Percentiles rank a stretch among this genome's conserved stretches.
Conservation (phyloP, 176 grass and related monocot genomes). For the Phyllostachys edulis region DNA sequence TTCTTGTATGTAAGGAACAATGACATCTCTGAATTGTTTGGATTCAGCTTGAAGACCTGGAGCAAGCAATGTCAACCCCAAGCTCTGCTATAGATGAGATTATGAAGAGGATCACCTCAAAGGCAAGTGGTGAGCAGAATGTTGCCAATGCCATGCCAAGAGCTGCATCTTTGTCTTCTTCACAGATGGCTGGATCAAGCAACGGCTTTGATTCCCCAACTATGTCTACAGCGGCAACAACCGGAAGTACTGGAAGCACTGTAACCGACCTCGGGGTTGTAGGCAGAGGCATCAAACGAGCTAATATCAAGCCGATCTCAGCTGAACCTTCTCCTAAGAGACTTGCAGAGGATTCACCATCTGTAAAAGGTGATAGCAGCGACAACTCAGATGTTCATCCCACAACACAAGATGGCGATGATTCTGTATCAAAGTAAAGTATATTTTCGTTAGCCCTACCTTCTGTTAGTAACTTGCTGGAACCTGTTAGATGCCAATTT, state of each 20-base stretch:
- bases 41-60: constrained; percentile 88
- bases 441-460: not conserved
- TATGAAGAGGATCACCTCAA: constrained; percentile 47
- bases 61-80: constrained; percentile 56
- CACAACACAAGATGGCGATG: constrained; percentile 10
- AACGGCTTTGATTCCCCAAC: constrained; percentile 74
- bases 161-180: constrained; percentile 62
- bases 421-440: constrained; percentile 41
- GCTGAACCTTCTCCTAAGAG: constrained; percentile 49
- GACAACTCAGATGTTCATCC: constrained; percentile 23
- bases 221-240: constrained; percentile 63
- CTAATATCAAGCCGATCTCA: constrained; percentile 51
- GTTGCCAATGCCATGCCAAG: constrained; percentile 32
- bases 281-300: constrained; percentile 88
- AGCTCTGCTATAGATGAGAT: constrained; percentile 41
- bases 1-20: not conserved
- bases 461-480: constrained; percentile 17
- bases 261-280: constrained; percentile 90
- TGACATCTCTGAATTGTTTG: constrained; percentile 30
- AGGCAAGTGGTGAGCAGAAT: constrained; percentile 28
- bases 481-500: not conserved
- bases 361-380: constrained; percentile 39
- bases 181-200: constrained; percentile 60
- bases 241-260: constrained; percentile 56
- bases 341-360: constrained; percentile 26